A percentile compares a stretch with the other conserved stretches of the same genome.
Evolutionary conservation across 495 filamentous ascomycete genomes (phyloP).

Genomic region (Melanomma pulvis-pyrius): DNA sequence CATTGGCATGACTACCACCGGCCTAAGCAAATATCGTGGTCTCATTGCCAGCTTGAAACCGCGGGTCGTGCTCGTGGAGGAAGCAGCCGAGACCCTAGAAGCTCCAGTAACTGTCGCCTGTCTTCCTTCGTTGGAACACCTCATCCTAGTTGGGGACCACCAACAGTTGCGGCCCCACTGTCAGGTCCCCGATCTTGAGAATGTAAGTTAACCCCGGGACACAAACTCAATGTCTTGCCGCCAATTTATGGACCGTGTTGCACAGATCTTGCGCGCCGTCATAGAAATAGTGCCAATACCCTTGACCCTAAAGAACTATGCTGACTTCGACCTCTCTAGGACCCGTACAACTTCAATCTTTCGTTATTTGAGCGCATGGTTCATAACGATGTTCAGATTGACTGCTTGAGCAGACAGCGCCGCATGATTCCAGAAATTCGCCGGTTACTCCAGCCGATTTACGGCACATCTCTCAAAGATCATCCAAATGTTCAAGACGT

Average conservation of each 20-base stretch:
- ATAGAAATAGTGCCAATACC: too few relatives aligned
- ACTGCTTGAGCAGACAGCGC: constrained; percentile 62
- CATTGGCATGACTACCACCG: constrained; percentile 78
- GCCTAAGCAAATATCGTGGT: constrained; percentile 83
- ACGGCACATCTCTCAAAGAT: constrained; percentile 65
- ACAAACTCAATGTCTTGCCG: too few relatives aligned
- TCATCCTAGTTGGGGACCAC: constrained; percentile 78
- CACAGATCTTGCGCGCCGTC: too few relatives aligned
- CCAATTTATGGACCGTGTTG: too few relatives aligned
- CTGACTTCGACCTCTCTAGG: too few relatives aligned
- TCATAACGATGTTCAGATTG: constrained; percentile 65
- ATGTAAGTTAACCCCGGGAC: too few relatives aligned
- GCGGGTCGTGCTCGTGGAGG: constrained; percentile 69
- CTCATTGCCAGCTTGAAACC: constrained; percentile 73
- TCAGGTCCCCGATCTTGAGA: constrained; percentile 57
- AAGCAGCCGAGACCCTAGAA: constrained; percentile 75
- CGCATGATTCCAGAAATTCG: constrained; percentile 77
- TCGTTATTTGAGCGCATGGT: constrained; percentile 81
- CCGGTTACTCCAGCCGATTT: constrained; percentile 65
- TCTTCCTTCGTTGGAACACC: constrained; percentile 67
- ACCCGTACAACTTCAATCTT: constrained; percentile 64
- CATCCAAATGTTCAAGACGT: constrained; percentile 63
- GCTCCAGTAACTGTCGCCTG: constrained; percentile 66
- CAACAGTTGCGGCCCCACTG: constrained; percentile 70
- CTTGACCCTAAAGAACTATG: too few relatives aligned